Base-by-base conservation (phyloP, 140 eudicot species). In the Senecio squalidus region DNA sequence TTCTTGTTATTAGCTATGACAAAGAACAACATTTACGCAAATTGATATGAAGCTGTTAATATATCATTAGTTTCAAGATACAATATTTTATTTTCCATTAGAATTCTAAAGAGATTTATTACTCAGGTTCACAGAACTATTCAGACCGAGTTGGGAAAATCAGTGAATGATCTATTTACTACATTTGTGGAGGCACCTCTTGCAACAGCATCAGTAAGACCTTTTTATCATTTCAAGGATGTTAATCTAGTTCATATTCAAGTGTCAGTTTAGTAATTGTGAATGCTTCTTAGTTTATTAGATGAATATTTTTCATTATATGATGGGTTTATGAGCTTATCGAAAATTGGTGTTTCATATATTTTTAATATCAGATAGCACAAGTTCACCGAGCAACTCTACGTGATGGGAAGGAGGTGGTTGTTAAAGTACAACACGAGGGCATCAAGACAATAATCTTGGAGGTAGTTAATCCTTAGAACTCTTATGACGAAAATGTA, bases 311-410 rank as follows among this genome's bases (percentile, higher is more conserved):
- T 46, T 13, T n/a, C n/a, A n/a, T n/a, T n/a, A n/a, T 44, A 0
- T 44, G 2, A 18, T 16, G 7, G 16, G 7, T 10, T 68, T 24
- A 24, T 27, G 3, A 29, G 6, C 10, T 5, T 38, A 48, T 41
- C n/a, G 8, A 52, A 23, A 41, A 22, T 27, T 44, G 29, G 17
- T 38, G 23, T 20, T 55, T 31, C 11, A 46, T 14, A 51, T 20
- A 60, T 50, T 28, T 14, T 9, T 22, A 45, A 23, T 63, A n/a
- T 55, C 79, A 90, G 97, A 90, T 90, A 66, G 97, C 97, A 48
- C 97, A 90, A 74, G 97, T 90, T 68, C 97, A 90, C 75, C 86
- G 94, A 1, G 97, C 97, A 45, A 86, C 95, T 46, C 63, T 85
- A 56, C 67, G 56, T 56, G 91, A 90, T 56, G 94, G 97, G 36